Evolutionary conservation across 2,329 filamentous ascomycete genomes (phyloP).

Genomic region (Nectriaceae sp.): DNA sequence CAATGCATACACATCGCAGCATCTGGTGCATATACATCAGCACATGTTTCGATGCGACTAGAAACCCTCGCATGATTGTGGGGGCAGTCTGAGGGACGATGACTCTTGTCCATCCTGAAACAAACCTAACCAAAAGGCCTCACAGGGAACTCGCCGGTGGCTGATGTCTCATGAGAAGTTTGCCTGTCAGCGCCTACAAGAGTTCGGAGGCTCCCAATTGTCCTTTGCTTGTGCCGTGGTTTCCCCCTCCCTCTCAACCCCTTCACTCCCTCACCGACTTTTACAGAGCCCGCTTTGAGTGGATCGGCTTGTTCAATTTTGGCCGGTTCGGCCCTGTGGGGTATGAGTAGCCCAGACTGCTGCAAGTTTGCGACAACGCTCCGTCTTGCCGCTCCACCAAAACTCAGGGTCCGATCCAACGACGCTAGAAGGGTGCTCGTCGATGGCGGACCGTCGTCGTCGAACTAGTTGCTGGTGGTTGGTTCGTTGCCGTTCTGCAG

Average conservation of each 20-base stretch:
- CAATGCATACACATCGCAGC: not conserved
- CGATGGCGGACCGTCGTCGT: not conserved
- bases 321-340: slow-evolving; percentile 1
- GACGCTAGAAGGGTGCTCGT: slow-evolving; percentile 8
- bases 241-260: slow-evolving; percentile 15
- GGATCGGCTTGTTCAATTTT: slow-evolving; percentile 22
- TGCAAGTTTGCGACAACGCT: not conserved
- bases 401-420: slow-evolving; percentile 29
- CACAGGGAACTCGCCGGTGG: not conserved
- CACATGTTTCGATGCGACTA: not conserved
- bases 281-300: slow-evolving; percentile 26
- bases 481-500: slow-evolving; percentile 19
- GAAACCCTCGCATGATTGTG: not conserved
- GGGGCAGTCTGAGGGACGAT: not conserved
- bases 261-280: slow-evolving; percentile 34
- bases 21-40: not conserved
- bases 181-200: not conserved
- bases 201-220: slow-evolving; percentile 6
- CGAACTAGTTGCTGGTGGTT: slow-evolving; percentile 9
- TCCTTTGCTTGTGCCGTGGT: slow-evolving; percentile 26
- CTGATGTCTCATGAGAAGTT: not conserved
- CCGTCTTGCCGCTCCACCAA: slow-evolving; percentile 25
- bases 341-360: not conserved
- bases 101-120: not conserved
- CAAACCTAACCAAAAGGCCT: not conserved